Evolutionary conservation across 2,329 filamentous ascomycete genomes (phyloP), one percentile per base, ranked within the genome.

Genomic region (Myriosclerotinia duriaeana): DNA sequence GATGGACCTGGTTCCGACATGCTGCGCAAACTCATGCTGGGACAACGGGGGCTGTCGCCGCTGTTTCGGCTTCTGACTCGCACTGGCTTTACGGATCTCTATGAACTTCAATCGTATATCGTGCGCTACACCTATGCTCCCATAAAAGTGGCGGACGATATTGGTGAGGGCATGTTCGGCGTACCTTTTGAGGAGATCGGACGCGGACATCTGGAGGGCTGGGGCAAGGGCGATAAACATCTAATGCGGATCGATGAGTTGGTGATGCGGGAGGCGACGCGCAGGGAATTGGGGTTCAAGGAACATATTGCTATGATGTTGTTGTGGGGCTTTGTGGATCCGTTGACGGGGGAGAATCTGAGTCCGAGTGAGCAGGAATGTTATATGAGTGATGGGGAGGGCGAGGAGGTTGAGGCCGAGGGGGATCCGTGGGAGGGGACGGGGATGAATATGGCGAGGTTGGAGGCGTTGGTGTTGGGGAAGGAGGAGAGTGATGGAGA

Each of bases 261-360:
- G 42, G 76, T 91, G 30, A 77, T 85, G 53, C 73, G 79, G 15
- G 89, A 92, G 73, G 78, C 82, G 0, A 75, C 83, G 0, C 77
- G 81, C 20, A 78, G 89, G 20, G 75, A 80, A 0, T 74, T 90
- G 44, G 69, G 80, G 30, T 74, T 91, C n/a, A 80, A 87, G 65
- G 68, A 79, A 15, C 80, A 84, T 71, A 79, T 87, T 56, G 71
- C 82, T 17, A 78, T 82, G 66, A 87, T 90, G 81, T 80, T 87
- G 71, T 69, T 85, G 20, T 91, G 85, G 80, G 89, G 90, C 0
- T 84, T 84, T 73, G 78, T 88, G 38, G 81, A 89, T 75, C 81
- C 80, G 62, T 59, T 74, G 5, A 85, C 80, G 1, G 81, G 84
- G 59, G 74, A 79, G 69, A 83, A 87, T 73, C 72, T 85, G 6